Percentiles rank a stretch among this genome's conserved stretches.
Conservation (phyloP, 768 basidiomycete genomes). For the Rhodotorula sphaerocarpa region DNA sequence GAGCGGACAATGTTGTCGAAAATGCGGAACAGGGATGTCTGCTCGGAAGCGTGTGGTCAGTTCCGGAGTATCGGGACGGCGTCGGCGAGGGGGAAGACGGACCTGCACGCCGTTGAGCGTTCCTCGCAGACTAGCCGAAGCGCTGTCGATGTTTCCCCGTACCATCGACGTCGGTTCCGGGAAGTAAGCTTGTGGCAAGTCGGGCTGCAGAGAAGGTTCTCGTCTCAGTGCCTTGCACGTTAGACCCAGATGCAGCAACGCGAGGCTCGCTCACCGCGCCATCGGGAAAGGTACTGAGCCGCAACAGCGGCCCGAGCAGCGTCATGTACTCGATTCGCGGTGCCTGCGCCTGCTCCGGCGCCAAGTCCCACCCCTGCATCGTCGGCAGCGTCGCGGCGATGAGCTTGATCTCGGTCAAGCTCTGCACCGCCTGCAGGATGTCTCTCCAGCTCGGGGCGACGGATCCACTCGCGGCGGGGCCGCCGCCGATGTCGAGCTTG, state of each 20-base stretch:
- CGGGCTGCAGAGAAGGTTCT: too few relatives aligned
- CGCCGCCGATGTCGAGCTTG: constrained; percentile 38
- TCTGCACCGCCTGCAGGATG: constrained; percentile 69
- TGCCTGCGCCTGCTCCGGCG: constrained; percentile 1
- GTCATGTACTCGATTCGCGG: constrained; percentile 46
- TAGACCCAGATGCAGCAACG: too few relatives aligned
- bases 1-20: constrained; percentile 82
- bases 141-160: constrained; percentile 66
- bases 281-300: constrained; percentile 85
- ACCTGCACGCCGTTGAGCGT: constrained; percentile 80
- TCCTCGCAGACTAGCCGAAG: constrained; percentile 73
- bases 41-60: constrained; percentile 34
- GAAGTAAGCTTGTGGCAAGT: constrained; percentile 70
- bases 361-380: constrained; percentile 8
- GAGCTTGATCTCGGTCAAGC: constrained; percentile 68
- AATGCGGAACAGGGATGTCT: constrained; percentile 69
- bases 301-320: constrained; percentile 71
- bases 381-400: constrained; percentile 60
- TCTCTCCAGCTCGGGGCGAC: constrained; percentile 61
- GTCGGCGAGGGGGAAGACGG: constrained; percentile 18
- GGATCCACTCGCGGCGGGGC: constrained; percentile 13
- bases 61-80: background rate
- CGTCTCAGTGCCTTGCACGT: too few relatives aligned
- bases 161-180: constrained; percentile 70
- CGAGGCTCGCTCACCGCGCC: constrained; percentile 52